Conservation (phyloP, 345 rosid genomes). For the Dipteronia dyeriana region DNA sequence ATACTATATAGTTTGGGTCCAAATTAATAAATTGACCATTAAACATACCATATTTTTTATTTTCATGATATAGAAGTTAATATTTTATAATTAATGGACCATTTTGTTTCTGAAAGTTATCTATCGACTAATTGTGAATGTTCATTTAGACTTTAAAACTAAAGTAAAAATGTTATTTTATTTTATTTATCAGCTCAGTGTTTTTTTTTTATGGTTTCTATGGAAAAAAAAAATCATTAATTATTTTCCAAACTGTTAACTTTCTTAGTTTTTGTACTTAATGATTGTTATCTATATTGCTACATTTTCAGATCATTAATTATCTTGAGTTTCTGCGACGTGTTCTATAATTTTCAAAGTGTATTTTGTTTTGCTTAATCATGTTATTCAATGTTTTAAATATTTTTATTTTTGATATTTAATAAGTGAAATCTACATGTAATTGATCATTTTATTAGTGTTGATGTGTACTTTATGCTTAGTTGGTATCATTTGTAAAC, state of each 20-base stretch:
- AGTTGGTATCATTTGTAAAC: too few species aligned
- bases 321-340: too few species aligned
- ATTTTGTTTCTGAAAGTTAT: background rate
- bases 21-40: background rate
- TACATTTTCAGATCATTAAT: background rate
- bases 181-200: background rate
- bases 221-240: too few species aligned
- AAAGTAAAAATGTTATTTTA: too few species aligned
- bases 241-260: too few species aligned
- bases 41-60: background rate
- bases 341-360: background rate
- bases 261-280: background rate
- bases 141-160: background rate
- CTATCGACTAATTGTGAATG: background rate
- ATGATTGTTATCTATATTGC: background rate
- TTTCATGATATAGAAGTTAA: background rate
- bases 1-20: background rate
- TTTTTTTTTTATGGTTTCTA: too few species aligned
- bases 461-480: too few species aligned
- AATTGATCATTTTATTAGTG: too few species aligned
- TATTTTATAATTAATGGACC: background rate
- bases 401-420: too few species aligned
- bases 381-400: too few species aligned
- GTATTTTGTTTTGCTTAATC: background rate
- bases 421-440: too few species aligned